Evolutionary conservation across 2,329 filamentous ascomycete species (phyloP).

Genomic region (Tricladium varicosporioides): DNA sequence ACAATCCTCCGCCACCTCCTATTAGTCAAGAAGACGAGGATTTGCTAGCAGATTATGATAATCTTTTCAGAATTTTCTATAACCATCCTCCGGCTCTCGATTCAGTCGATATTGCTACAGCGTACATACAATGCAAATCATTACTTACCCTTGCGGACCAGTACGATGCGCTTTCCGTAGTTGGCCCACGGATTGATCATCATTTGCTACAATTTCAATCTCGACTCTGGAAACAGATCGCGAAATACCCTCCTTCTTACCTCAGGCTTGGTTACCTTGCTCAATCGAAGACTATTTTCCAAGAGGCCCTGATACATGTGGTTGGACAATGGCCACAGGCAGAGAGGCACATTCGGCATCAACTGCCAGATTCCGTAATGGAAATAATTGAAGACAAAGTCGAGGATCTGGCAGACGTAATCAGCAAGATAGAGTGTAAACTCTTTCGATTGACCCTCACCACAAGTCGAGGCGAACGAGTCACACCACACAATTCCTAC

Average conservation of each 20-base stretch:
- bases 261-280: constrained; percentile 86
- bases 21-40: constrained; percentile 66
- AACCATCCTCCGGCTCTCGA: constrained; percentile 84
- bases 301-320: constrained; percentile 87
- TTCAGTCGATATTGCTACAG: constrained; percentile 82
- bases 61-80: constrained; percentile 94
- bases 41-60: constrained; percentile 88
- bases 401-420: constrained; percentile 82
- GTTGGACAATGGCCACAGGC: constrained; percentile 91
- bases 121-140: constrained; percentile 91
- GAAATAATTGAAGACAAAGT: constrained; percentile 95
- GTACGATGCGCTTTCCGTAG: constrained; percentile 86
- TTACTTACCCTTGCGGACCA: constrained; percentile 87
- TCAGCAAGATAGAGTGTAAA: constrained; percentile 74
- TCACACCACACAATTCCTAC: constrained; percentile 75
- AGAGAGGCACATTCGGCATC: constrained; percentile 68
- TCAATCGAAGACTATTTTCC: constrained; percentile 78
- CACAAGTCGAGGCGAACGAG: constrained; percentile 76
- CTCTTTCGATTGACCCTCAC: constrained; percentile 77
- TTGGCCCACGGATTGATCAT: constrained; percentile 87
- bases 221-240: constrained; percentile 91
- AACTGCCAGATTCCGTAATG: constrained; percentile 72
- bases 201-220: constrained; percentile 90
- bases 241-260: constrained; percentile 92
- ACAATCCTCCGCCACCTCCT: constrained; percentile 45